These are phyloP conservation scores for Alternaria triticimaculans DNA, from an alignment of 2,329 filamentous ascomycete species.

Conservation along the genomic window DNA sequence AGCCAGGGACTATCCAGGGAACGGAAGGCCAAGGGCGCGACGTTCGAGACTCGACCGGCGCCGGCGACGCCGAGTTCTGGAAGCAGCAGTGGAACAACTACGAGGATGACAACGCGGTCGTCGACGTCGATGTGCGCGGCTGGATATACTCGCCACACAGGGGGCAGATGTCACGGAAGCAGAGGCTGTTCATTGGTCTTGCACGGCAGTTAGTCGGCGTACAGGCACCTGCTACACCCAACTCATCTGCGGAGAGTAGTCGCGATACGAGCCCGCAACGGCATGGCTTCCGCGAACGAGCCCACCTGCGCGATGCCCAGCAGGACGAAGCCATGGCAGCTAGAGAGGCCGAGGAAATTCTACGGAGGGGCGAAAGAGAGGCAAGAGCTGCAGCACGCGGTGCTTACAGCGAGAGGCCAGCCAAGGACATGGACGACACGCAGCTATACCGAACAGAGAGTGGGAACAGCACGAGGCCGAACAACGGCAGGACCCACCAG, in stretches of 20 bases:
- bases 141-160: conserved; percentile 91
- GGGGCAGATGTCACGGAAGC: conserved; percentile 84
- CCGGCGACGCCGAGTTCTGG: conserved; percentile 76
- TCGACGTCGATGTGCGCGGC: conserved; percentile 92
- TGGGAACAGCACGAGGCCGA: conserved; percentile 33
- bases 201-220: conserved; percentile 89
- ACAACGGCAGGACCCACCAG: conserved; percentile 23
- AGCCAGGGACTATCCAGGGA: conserved; percentile 48
- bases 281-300: conserved; percentile 43
- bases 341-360: conserved; percentile 77
- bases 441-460: conserved; percentile 49
- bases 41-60: conserved; percentile 52
- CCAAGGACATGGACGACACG: conserved; percentile 53
- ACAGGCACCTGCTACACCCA: conserved; percentile 64
- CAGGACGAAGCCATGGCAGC: conserved; percentile 72
- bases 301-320: conserved; percentile 58
- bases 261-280: conserved; percentile 53
- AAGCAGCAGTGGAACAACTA: conserved; percentile 77
- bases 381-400: conserved; percentile 73
- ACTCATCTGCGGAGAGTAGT: conserved; percentile 52
- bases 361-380: conserved; percentile 73
- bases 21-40: conserved; percentile 50
- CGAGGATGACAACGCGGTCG: conserved; percentile 82
- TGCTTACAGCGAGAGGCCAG: conserved; percentile 73
- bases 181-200: conserved; percentile 83